Conservation (phyloP, 2,329 filamentous ascomycete genomes). For the Aspergillus fijiensis region DNA sequence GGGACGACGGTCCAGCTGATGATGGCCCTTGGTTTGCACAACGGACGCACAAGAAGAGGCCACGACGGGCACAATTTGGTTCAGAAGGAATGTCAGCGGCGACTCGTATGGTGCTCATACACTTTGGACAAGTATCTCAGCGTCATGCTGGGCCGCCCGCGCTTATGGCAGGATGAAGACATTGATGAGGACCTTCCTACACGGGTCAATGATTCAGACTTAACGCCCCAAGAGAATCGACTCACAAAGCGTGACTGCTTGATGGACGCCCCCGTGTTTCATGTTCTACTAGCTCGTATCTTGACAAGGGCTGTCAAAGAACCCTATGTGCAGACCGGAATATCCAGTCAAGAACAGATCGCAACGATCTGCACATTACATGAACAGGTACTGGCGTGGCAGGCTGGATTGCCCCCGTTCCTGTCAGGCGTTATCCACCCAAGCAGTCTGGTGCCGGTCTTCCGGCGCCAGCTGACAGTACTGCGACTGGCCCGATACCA, state of each 20-base stretch:
- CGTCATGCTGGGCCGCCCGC: slow-evolving; percentile 56
- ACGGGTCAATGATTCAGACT: slow-evolving; percentile 19
- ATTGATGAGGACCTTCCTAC: slow-evolving; percentile 58
- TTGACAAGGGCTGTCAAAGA: slow-evolving; percentile 22
- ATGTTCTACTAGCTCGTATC: slow-evolving; percentile 20
- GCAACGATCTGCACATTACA: slow-evolving; percentile 15
- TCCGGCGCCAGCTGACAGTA: slow-evolving; percentile 23
- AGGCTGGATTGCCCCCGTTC: slow-evolving; percentile 17
- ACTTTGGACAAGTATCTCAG: slow-evolving; percentile 52
- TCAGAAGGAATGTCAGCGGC: slow-evolving; percentile 34
- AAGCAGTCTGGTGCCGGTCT: slow-evolving; percentile 21
- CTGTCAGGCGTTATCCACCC: slow-evolving; percentile 21
- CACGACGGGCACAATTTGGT: slow-evolving; percentile 13
- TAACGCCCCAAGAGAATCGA: slow-evolving; percentile 5
- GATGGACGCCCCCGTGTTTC: slow-evolving; percentile 26
- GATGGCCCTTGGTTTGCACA: slow-evolving; percentile 39
- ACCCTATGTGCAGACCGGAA: slow-evolving; percentile 19
- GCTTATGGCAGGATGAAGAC: slow-evolving; percentile 60
- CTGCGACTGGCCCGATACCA: slow-evolving; percentile 23
- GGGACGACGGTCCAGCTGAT: slow-evolving; percentile 39
- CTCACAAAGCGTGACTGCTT: slow-evolving; percentile 20
- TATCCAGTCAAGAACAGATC: slow-evolving; percentile 11
- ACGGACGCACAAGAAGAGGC: slow-evolving; percentile 14
- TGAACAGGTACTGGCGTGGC: slow-evolving; percentile 15
- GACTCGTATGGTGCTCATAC: slow-evolving; percentile 40